Evolutionary conservation across 768 basidiomycete species (phyloP).

Genomic region (Phlebiopsis flavidoalba): DNA sequence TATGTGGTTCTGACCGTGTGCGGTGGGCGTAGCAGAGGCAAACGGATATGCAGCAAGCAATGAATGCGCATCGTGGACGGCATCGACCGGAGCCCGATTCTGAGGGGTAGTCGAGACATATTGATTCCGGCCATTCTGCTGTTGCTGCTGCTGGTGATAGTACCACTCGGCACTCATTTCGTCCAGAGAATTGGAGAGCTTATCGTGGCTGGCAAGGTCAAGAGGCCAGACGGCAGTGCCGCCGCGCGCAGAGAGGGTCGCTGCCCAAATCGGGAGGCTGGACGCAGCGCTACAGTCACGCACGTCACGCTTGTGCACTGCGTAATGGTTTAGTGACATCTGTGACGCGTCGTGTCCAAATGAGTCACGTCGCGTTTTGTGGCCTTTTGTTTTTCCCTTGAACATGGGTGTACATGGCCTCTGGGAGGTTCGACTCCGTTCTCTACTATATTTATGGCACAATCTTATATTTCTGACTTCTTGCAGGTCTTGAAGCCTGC

Average conservation of each 20-base stretch:
- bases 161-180: constrained; percentile 8
- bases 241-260: constrained; percentile 5
- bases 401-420: constrained; percentile 22
- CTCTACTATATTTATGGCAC: background rate
- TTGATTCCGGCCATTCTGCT: constrained; percentile 2
- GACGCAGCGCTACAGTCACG: background rate
- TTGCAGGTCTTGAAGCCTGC: constrained; percentile 34
- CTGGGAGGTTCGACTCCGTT: constrained; percentile 19
- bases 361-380: background rate
- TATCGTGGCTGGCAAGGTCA: background rate
- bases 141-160: background rate
- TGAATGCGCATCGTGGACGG: constrained; percentile 64
- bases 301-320: background rate
- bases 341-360: constrained; percentile 1
- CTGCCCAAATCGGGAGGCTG: constrained; percentile 3
- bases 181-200: background rate
- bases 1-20: constrained; percentile 49
- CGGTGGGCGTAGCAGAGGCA: constrained; percentile 72
- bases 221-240: constrained; percentile 1
- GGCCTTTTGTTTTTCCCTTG: background rate
- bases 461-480: background rate
- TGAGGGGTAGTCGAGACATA: background rate
- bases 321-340: background rate
- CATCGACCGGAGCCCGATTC: constrained; percentile 30
- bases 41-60: constrained; percentile 66